Percentiles rank a stretch among this genome's conserved stretches.
These are phyloP conservation scores for Phytophthora melonis DNA, from an alignment of 352 stramenopile species.

Conservation along the genomic window DNA sequence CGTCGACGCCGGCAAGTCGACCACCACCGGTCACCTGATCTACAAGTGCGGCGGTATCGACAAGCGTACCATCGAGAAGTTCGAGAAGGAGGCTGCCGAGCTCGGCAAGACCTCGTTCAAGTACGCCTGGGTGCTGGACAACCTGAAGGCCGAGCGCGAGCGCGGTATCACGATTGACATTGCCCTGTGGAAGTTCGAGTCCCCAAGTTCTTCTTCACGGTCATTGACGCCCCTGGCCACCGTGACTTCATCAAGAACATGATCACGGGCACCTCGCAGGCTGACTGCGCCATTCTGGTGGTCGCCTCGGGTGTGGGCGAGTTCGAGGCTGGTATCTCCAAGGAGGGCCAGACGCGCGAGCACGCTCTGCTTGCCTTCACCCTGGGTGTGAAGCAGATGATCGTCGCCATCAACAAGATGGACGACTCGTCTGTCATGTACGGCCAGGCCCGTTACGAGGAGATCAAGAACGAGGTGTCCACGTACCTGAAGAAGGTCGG, in stretches of 20 bases:
- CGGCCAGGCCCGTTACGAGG: constrained; percentile 92
- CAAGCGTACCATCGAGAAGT: constrained; percentile 99
- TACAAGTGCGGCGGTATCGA: constrained; percentile 95
- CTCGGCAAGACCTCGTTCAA: constrained; percentile 99
- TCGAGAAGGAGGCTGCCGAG: constrained; percentile 98
- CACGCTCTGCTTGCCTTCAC: constrained; percentile 97
- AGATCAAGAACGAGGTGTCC: constrained; percentile 94
- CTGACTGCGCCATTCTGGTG: constrained; percentile 97
- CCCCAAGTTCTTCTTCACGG: constrained; percentile 96
- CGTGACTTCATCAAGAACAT: constrained; percentile 99
- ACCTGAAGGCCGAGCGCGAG: constrained; percentile 98
- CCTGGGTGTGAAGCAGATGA: constrained; percentile 98
- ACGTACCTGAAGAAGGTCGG: constrained; percentile 96
- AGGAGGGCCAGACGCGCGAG: constrained; percentile 96
- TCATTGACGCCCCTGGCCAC: constrained; percentile 98
- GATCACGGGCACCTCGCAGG: constrained; percentile 98
- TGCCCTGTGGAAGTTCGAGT: constrained; percentile 98
- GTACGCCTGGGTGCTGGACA: constrained; percentile 99
- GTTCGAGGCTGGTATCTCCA: constrained; percentile 96
- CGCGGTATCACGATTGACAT: constrained; percentile 99
- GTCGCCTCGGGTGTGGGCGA: constrained; percentile 92
- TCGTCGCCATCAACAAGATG: constrained; percentile 99
- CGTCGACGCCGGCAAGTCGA: constrained; percentile 99
- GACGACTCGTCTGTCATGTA: constrained; percentile 96
- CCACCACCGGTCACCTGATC: constrained; percentile 90